Conservation (phyloP, 352 stramenopile genomes). For the Pythium graminicola region DNA sequence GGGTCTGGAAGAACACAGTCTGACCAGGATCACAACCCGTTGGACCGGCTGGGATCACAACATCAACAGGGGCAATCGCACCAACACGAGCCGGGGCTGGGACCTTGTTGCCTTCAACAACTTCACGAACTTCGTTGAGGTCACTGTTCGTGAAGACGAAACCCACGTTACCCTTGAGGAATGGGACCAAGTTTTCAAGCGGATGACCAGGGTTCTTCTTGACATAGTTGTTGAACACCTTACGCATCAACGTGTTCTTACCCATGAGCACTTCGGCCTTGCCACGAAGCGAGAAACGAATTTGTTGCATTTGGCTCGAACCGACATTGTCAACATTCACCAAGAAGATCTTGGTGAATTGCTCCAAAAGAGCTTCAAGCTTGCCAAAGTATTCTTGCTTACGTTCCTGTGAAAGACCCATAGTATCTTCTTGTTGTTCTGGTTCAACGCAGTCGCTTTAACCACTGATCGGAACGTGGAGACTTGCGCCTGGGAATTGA, state of each 20-base stretch:
- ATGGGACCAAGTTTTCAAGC: conserved; percentile 81
- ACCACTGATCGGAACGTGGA: conserved; percentile 54
- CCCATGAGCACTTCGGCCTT: conserved; percentile 97
- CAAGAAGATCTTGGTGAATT: conserved; percentile 98
- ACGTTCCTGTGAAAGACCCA: conserved; percentile 95
- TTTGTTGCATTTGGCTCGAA: conserved; percentile 98
- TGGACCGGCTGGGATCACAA: conserved; percentile 95
- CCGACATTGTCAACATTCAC: conserved; percentile 99
- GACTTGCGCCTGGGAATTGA: conserved; percentile 67
- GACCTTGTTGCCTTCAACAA: conserved; percentile 87
- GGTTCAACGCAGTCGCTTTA: conserved; percentile 81
- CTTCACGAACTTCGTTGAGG: conserved; percentile 87
- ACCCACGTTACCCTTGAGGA: conserved; percentile 96
- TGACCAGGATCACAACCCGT: conserved; percentile 99
- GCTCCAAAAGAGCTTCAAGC: conserved; percentile 93
- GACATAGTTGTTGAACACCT: conserved; percentile 96
- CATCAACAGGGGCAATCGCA: conserved; percentile 92
- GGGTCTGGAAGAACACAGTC: conserved; percentile 99
- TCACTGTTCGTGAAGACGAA: conserved; percentile 99
- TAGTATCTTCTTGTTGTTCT: conserved; percentile 34
- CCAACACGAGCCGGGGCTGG: conserved; percentile 96
- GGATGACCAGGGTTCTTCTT: conserved; percentile 97
- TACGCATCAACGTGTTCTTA: conserved; percentile 99
- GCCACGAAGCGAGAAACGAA: conserved; percentile 93
- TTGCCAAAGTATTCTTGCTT: conserved; percentile 98